phyloP scores from a whole-genome alignment of 352 stramenopile genomes.

The Globisporangium nagaii region DNA sequence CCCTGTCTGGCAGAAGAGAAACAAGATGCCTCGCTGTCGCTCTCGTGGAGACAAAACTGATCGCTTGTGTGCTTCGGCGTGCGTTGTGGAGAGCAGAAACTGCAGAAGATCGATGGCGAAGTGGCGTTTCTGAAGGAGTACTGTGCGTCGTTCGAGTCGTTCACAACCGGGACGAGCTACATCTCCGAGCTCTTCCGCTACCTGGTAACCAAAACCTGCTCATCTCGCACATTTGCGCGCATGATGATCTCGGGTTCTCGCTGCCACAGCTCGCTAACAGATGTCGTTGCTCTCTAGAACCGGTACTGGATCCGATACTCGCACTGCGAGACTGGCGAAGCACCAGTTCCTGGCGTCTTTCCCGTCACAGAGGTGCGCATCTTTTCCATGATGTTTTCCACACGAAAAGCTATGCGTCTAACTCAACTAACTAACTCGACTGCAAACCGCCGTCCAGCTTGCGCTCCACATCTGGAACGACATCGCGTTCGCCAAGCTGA shows the following conservation, averaged over 20 bases:
- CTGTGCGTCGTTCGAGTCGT: slow-evolving; percentile 62
- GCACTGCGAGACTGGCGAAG: slow-evolving; percentile 78
- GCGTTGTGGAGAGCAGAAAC: slow-evolving; percentile 18
- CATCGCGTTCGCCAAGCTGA: slow-evolving; percentile 63
- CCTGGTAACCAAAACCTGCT: slow-evolving; percentile 23
- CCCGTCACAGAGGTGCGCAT: slow-evolving; percentile 64
- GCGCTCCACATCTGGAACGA: slow-evolving; percentile 84
- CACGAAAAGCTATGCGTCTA: not conserved
- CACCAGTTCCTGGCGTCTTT: slow-evolving; percentile 79
- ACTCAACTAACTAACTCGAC: not conserved
- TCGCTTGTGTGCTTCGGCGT: not conserved
- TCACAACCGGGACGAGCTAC: slow-evolving; percentile 67
- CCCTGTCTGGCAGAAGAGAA: not conserved
- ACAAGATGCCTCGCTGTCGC: no score
- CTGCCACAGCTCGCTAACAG: no score
- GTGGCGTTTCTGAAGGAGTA: slow-evolving; percentile 64
- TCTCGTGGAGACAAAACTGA: not conserved
- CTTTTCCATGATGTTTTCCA: not conserved
- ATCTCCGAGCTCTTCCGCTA: slow-evolving; percentile 84
- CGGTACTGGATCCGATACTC: slow-evolving; percentile 87
- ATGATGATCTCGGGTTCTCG: no score
- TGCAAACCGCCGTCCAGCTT: slow-evolving; percentile 28
- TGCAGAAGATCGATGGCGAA: slow-evolving; percentile 57
- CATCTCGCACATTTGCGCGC: not conserved
- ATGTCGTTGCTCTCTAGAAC: slow-evolving; percentile 29